phyloP scores from a whole-genome alignment of 2,329 filamentous ascomycete species.

The Ambrosiella xylebori region DNA sequence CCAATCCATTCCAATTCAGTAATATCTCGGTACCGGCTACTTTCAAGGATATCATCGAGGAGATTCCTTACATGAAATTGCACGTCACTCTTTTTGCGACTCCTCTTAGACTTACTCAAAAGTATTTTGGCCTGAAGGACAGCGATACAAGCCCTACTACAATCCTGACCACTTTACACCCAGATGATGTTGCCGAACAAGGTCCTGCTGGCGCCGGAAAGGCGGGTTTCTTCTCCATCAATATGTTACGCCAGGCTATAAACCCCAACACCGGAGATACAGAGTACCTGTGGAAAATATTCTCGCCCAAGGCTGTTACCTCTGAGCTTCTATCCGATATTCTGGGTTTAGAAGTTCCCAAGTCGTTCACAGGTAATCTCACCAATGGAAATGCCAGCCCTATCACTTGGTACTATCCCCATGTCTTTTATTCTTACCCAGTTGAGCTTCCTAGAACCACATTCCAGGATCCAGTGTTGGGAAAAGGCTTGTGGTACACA shows the following conservation, averaged over 20 bases:
- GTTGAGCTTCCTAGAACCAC: slow-evolving; percentile 67
- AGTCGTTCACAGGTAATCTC: slow-evolving; percentile 20
- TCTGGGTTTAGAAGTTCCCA: slow-evolving; percentile 31
- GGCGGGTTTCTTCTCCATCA: slow-evolving; percentile 73
- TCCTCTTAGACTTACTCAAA: slow-evolving; percentile 50
- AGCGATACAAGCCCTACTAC: slow-evolving; percentile 47
- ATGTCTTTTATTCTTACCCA: slow-evolving; percentile 73
- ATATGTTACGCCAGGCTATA: slow-evolving; percentile 45
- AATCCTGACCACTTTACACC: slow-evolving; percentile 66
- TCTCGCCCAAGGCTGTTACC: slow-evolving; percentile 38
- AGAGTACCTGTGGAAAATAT: slow-evolving; percentile 50
- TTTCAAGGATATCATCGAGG: slow-evolving; percentile 52
- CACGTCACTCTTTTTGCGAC: slow-evolving; percentile 84
- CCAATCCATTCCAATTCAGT: slow-evolving; percentile 68
- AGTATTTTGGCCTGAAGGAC: slow-evolving; percentile 51
- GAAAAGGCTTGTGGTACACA: slow-evolving; percentile 50
- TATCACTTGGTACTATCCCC: slow-evolving; percentile 62
- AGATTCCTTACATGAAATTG: slow-evolving; percentile 69
- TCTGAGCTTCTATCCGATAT: slow-evolving; percentile 35
- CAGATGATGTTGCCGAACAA: slow-evolving; percentile 33
- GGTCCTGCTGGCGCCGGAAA: slow-evolving; percentile 47
- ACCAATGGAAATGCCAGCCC: slow-evolving; percentile 23
- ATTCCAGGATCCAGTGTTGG: slow-evolving; percentile 65
- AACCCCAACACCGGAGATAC: slow-evolving; percentile 39
- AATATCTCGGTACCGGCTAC: slow-evolving; percentile 44